Base-by-base conservation (phyloP, 441 rosid genomes). In the Biscutella auriculata region DNA sequence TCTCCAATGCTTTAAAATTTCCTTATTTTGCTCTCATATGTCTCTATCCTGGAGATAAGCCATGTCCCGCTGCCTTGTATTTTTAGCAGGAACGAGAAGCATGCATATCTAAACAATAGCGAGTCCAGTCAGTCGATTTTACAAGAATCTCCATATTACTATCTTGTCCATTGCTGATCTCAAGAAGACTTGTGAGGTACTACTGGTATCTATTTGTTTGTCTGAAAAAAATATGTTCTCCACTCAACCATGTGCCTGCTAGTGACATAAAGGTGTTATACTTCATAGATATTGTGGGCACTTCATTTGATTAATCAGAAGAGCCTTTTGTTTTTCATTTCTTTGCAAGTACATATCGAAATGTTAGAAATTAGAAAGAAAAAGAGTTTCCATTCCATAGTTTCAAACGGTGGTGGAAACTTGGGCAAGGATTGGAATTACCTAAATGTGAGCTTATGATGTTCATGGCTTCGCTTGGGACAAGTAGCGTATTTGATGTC, bases 111-210 rank as follows among this genome's bases (percentile, higher is more conserved):
- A 49, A 33, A 48, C 15, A 35, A 15, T 29, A 43, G 37, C 4
- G 53, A 42, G 53, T 50, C 30, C 58, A 33, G 29, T 57, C 12
- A 9, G 52, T 65, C 58, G 23, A 32, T 58, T 14, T 26, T 41
- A 41, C 64, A 35, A 26, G 52, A 34, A 43, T 34, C 42, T 43
- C 54, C 48, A 19, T 54, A 34, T 41, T 33, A 59, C 48, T 33
- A 19, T 56, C 63, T 19, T 48, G 30, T 56, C 42, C 60, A 48
- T 37, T 53, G 28, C 72, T 67, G 67, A 53, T 62, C 43, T 55
- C 36, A 49, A 55, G 68, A 35, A 44, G 68, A 69, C 51, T 21
- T 51, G 51, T 62, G 56, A 69, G 73, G 73, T 69, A 69, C 44
- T 51, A 1, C 4, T 19, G 51, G 21, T 69, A 29, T 29, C 45